A percentile compares a stretch with the other conserved stretches of the same genome.
Conservation (phyloP, 2,329 filamentous ascomycete genomes). For the Malbranchea cinnamomea region DNA sequence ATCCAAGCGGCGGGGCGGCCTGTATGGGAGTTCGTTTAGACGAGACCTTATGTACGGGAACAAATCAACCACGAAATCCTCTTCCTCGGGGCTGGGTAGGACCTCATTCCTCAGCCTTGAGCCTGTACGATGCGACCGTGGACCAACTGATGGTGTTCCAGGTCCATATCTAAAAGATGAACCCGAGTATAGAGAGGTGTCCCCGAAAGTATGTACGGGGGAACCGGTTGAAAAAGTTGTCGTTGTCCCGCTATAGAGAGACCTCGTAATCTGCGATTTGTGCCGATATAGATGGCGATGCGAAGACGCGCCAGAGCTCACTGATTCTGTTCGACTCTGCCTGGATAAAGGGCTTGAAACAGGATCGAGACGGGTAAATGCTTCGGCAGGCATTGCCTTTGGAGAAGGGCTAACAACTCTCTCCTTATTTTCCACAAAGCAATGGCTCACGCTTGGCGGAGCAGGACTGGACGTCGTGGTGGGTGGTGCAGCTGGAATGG, state of each 20-base stretch:
- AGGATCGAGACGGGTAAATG: conserved; percentile 44
- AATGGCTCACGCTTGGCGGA: too few relatives aligned
- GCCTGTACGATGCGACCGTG: conserved; percentile 29
- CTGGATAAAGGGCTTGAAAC: conserved; percentile 56
- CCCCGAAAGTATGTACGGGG: conserved; percentile 14
- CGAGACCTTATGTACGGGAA: conserved; percentile 76
- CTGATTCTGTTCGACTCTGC: conserved; percentile 45
- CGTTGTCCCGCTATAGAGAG: conserved; percentile 29
- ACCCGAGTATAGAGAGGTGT: conserved; percentile 22
- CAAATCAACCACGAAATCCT: conserved; percentile 56
- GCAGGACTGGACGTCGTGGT: conserved; percentile 3
- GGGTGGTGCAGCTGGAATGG: conserved; percentile 3
- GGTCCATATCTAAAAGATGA: conserved; percentile 30
- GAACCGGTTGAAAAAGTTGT: conserved; percentile 32
- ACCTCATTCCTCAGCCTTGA: conserved; percentile 72
- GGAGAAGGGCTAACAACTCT: conserved; percentile 46
- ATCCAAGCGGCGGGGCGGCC: conserved; percentile 46
- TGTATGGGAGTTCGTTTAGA: conserved; percentile 69
- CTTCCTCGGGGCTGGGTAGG: conserved; percentile 60
- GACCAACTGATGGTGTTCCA: conserved; percentile 30
- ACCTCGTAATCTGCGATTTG: conserved; percentile 27
- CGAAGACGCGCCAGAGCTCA: conserved; percentile 42
- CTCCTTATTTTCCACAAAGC: conserved; percentile 52
- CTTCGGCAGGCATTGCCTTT: conserved; percentile 53
- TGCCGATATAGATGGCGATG: conserved; percentile 25